Evolutionary conservation across 768 basidiomycete species (phyloP), one percentile per base, ranked within the genome.

Genomic region (Pulveroboletus sp.): DNA sequence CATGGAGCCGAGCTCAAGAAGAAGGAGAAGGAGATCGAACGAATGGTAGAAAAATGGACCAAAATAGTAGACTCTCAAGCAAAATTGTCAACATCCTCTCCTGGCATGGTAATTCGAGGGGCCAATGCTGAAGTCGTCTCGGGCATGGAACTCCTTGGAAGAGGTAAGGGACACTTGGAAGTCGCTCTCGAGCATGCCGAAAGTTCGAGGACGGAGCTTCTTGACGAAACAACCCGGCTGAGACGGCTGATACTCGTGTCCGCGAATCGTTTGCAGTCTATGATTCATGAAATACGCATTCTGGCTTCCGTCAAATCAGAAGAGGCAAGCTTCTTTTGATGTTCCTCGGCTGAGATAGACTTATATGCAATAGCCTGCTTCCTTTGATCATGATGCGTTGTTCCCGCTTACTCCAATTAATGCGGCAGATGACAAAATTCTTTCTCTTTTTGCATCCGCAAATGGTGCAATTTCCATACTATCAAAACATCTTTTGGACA

Each of bases 21-120:
- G 73, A 80, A 79, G 59, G 90, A 93, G 57, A 85, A 84, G 56
- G 89, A 93, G 36, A 68, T 83, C 15, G 89, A 92, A 58, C 76
- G 82, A 15, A 81, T 86, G 62, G 56, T 78, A 26, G 89, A 92
- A 43, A 82, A 80, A 55, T 90, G 87, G 86, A 71, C 74, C 27
- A 90, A 83, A 61, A 64, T 92, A 15, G 69, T 79, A 6, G 89
- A 90, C 49, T 64, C 75, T 9, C 90, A 92, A 65, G 64, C 77
- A 0, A 87, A 83, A 64, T 68, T 84, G 6, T 71, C 72, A 11
- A 56, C 68, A 0, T 60, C 72, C 1, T 67, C 76, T 5, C 74
- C 79, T 47, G 84, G 86, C 18, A 57, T 78, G 62, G 56, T 65
- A 39, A 64, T 83, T 55, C 71, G 72, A 46, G 77, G 77, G 40